Evolutionary conservation across 345 rosid genomes (phyloP), one percentile per base, ranked within the genome.

Genomic region (Nephelium lappaceum): DNA sequence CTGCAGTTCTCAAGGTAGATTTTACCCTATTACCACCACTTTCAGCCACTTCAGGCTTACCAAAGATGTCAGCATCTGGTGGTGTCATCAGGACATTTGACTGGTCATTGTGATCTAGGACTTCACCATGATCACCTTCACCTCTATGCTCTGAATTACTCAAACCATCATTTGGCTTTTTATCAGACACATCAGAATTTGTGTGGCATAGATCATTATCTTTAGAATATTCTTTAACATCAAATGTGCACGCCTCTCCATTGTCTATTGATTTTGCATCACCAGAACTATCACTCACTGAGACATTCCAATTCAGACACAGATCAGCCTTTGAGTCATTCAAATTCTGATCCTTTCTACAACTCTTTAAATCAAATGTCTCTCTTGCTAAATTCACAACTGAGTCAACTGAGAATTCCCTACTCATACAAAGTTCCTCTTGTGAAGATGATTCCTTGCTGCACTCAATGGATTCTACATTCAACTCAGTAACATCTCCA

Each of bases 51-150:
- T 72, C 80, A 39, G 60, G 6, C 58, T 83, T 80, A 67, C 18
- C 67, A 11, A 51, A 16, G 5, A 69, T 60, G 63, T 72, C 83
- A 55, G 23, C 38, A 79, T 81, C 84, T 25, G 81, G 67, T 21
- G 66, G 69, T 60, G 66, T 71, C 76, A 11, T 43, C 61, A 5
- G 79, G 41, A 68, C 39, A n/a, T 77, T 72, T 21, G 76, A 77
- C 69, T 78, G 74, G 38, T 79, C 83, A 72, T 36, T 57, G 53
- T 75, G 62, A 60, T 39, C 81, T 39, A 61, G 11, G 71, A 39
- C 49, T 61, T 42, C 64, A 69, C 18, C 41, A 21, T 36, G 53
- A 70, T 41, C 69, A 36, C 67, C 72, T 31, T 31, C 36, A 71
- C 38, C 57, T 73, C 41, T 81, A 62, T 51, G 23, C 21, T 74